Percentiles rank a stretch among this genome's conserved stretches.
Evolutionary conservation across 805 yeast genomes (phyloP).

Genomic region (Schwanniomyces vanrijiae): DNA sequence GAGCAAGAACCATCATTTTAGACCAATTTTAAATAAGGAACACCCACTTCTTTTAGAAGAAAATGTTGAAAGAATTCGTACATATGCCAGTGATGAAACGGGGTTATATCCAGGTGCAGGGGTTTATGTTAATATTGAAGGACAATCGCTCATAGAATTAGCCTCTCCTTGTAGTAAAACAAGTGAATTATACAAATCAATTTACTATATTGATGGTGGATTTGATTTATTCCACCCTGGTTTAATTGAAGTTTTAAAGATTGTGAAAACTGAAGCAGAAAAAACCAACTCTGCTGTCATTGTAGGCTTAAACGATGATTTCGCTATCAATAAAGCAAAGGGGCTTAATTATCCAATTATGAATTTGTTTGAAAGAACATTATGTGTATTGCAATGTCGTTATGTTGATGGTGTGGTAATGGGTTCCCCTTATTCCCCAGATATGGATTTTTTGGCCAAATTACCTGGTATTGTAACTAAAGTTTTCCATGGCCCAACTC

Average conservation of each 20-base stretch:
- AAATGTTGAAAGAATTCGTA: constrained; percentile 40
- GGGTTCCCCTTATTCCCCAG: constrained; percentile 62
- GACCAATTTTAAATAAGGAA: constrained; percentile 22
- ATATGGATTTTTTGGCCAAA: constrained; percentile 33
- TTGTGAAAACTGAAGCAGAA: constrained; percentile 41
- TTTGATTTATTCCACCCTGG: constrained; percentile 95
- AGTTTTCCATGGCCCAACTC: constrained; percentile 63
- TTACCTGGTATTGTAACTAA: constrained; percentile 38
- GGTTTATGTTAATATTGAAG: constrained; percentile 46
- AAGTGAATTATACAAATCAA: constrained; percentile 14
- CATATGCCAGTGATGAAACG: constrained; percentile 62
- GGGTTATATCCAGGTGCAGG: constrained; percentile 61
- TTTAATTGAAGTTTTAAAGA: constrained; percentile 72
- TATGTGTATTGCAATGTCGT: constrained; percentile 85
- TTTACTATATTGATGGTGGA: constrained; percentile 72
- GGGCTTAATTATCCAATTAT: constrained; percentile 78
- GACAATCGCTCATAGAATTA: constrained; percentile 27
- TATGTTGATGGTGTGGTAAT: constrained; percentile 79
- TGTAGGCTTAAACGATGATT: constrained; percentile 69
- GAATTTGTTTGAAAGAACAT: constrained; percentile 81
- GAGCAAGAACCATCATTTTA: constrained; percentile 58
- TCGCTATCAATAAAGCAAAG: constrained; percentile 50
- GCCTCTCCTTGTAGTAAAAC: not conserved
- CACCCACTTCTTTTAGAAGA: constrained; percentile 36
- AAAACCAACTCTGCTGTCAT: constrained; percentile 46